phyloP scores from a whole-genome alignment of 306 rosid species.

The Cicer chorassanicum region DNA sequence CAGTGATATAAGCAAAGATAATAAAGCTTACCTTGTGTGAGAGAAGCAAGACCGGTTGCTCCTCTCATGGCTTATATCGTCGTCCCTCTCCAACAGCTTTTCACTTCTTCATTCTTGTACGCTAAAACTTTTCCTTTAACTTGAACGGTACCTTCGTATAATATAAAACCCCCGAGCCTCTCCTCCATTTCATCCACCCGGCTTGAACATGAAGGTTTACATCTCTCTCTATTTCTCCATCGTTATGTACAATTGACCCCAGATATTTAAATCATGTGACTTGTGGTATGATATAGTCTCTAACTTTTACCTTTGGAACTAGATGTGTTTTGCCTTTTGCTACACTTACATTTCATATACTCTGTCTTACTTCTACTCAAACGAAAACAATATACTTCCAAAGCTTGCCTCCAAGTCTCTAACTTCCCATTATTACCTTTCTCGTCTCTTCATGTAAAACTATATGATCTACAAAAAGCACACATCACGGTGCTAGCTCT shows the following conservation, averaged over 20 bases:
- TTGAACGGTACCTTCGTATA: background rate
- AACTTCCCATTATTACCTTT: background rate
- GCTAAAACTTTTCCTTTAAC: background rate
- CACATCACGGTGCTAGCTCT: background rate
- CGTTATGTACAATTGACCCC: background rate
- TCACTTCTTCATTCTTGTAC: background rate
- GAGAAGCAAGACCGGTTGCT: too few species aligned
- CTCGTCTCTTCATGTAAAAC: background rate
- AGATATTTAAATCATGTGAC: background rate
- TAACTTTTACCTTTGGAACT: background rate
- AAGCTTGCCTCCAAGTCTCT: slow-evolving; percentile 4
- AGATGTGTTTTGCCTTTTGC: background rate
- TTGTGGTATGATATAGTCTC: background rate
- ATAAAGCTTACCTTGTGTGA: too few species aligned
- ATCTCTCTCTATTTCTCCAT: background rate
- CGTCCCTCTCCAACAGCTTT: too few species aligned
- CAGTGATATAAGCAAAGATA: too few species aligned
- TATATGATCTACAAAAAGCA: background rate
- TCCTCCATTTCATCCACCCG: background rate
- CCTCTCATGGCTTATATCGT: too few species aligned
- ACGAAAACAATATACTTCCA: background rate
- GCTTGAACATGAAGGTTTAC: background rate
- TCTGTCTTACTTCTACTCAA: background rate
- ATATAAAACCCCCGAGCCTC: background rate
- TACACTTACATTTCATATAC: background rate